Base-by-base conservation (phyloP, 1,284 basidiomycete species). In the Papiliotrema flavescens region DNA sequence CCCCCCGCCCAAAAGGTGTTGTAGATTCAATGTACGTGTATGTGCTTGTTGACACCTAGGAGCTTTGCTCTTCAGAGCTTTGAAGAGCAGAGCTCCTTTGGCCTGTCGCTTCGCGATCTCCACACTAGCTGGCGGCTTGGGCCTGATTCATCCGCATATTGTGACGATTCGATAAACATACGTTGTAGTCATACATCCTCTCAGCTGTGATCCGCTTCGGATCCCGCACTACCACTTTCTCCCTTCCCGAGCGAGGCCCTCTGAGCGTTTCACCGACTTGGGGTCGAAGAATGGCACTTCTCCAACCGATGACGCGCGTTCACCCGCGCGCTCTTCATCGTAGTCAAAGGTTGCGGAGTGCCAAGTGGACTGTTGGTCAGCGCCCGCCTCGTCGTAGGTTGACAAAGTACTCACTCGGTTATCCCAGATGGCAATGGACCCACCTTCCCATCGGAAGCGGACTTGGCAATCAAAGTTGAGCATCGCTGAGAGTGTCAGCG, bases 251-350 rank as follows among this genome's bases (percentile, higher is more conserved):
- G 39, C 71, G 23, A 84, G 71, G 1, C 72, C 79, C 46, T 80
- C 78, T 40, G 80, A 70, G 54, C 83, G 73, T 5, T 80, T 81
- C 57, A 74, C 77, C 2, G 80, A 80, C 26, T 75, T 74, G 2
- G 80, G 76, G 66, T 85, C 84, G 54, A 82, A 80, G 72, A 78
- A 85, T 0, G 85, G 85, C 54, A 73, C 78, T 70, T 87, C 85
- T 22, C 85, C 85, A 28, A 85, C 70, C 50, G 81, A 81, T 32
- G 84, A 83, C 11, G 83, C 83, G 14, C 85, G 78, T 63, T 85
- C 80, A 7, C 85, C 85, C 28, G 76, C 67, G 3, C 85, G 78
- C n/a, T 73, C 65, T 15, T 78, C 71, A 15, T 61, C 63, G 63
- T 83, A 84, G 62, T 85, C 84, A 49, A 72, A 76, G 1, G 70